phyloP scores from a whole-genome alignment of 495 filamentous ascomycete genomes.

The Neurospora hispaniola region DNA sequence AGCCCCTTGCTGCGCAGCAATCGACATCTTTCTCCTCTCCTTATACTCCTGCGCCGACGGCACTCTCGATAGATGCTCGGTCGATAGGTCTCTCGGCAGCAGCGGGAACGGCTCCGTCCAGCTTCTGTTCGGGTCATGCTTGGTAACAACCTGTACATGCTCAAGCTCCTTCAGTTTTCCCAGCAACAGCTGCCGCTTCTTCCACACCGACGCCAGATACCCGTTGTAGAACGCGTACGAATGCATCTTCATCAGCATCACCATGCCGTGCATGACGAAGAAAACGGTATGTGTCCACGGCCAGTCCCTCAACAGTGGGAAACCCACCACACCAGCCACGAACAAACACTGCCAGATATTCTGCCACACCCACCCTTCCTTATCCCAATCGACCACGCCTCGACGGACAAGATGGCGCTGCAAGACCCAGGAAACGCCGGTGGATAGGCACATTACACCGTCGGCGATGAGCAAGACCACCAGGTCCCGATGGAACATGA shows the following conservation, averaged over 20 bases:
- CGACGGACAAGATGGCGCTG: constrained; percentile 43
- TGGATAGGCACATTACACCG: constrained; percentile 50
- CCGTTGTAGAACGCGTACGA: constrained; percentile 70
- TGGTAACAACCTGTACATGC: constrained; percentile 14
- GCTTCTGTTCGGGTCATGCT: constrained; percentile 20
- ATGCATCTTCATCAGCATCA: constrained; percentile 73
- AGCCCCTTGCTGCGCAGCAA: constrained; percentile 17
- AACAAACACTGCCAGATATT: constrained; percentile 54
- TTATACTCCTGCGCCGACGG: constrained; percentile 27
- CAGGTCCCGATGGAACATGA: constrained; percentile 59
- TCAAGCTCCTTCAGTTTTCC: constrained; percentile 28
- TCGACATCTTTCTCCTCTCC: constrained; percentile 27
- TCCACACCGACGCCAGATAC: constrained; percentile 51
- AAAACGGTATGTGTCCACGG: constrained; percentile 64
- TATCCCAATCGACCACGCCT: constrained; percentile 51
- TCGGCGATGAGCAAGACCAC: constrained; percentile 54
- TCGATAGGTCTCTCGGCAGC: constrained; percentile 20
- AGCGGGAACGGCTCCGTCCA: constrained; percentile 15
- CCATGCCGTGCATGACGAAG: constrained; percentile 58
- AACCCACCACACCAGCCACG: constrained; percentile 45
- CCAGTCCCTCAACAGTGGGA: constrained; percentile 58
- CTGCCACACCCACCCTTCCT: constrained; percentile 57
- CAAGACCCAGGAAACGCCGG: constrained; percentile 46
- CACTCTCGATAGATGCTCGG: constrained; percentile 26
- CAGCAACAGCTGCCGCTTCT: constrained; percentile 28